Base-by-base conservation (phyloP, 257 asterid genomes). In the Lavandula angustifolia region DNA sequence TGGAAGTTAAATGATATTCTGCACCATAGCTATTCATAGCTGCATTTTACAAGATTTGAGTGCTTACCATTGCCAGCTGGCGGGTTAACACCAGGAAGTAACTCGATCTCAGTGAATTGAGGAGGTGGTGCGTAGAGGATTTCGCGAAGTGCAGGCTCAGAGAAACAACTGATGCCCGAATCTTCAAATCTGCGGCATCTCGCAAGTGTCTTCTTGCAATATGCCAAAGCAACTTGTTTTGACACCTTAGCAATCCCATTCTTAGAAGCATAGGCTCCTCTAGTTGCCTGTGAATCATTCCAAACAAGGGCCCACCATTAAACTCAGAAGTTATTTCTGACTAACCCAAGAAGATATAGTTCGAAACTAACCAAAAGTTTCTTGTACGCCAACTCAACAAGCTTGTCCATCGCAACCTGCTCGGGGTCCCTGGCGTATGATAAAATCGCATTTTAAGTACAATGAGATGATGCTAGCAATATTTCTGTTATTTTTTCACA, bases 321-420 rank as follows among this genome's bases (percentile, higher is more conserved):
- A 61, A 51, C 50, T 64, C 42, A 40, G 62, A 62, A 32, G 42
- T 51, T 16, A 49, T 48, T 59, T 67, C 51, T 6, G 44, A n/a
- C 41, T 75, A 43, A 54, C 38, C 10, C 54, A 41, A 71, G 33
- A 10, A 60, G 34, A 42, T 9, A 32, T 29, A 35, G 37, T 38
- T 40, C 60, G 31, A 38, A n/a, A 76, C 83, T 85, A 72, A 92
- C 98, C 95, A 92, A 70, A 56, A 88, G 90, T 78, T 89, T 92
- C 82, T 81, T 87, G 86, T 83, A 81, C 38, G 95, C 85, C 78
- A 84, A 50, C 87, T 92, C 98, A 40, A 81, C 82, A 52, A 88
- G 95, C 76, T 78, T 81, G 79, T 85, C 84, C 87, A 88, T 80
- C 18, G 96, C 98, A 70, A 86, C 84, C 86, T 76, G 89, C 78